A percentile compares a stretch with the other conserved stretches of the same genome.
These are phyloP conservation scores for Oryza australiensis DNA, from an alignment of 176 grass and related monocot species.

Conservation along the genomic window DNA sequence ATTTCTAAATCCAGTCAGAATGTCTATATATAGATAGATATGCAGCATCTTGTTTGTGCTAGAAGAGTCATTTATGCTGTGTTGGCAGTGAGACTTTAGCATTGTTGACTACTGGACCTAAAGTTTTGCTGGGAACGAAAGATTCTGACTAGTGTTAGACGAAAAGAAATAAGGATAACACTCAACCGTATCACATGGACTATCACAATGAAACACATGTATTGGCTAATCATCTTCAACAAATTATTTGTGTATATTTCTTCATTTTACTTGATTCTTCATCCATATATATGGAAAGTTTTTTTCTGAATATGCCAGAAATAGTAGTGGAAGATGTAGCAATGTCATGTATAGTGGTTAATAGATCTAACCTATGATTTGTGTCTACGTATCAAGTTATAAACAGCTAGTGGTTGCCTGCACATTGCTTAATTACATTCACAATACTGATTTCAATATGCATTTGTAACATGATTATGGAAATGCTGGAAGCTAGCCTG, in stretches of 20 bases:
- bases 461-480: background rate
- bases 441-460: background rate
- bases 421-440: background rate
- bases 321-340: background rate
- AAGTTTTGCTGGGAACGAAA: background rate
- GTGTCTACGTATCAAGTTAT: background rate
- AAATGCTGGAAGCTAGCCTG: too few relatives aligned
- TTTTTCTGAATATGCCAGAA: background rate
- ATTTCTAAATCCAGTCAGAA: background rate
- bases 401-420: background rate
- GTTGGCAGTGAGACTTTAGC: background rate
- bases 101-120: background rate
- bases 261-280: background rate
- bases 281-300: background rate
- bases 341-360: background rate
- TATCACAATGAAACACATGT: background rate
- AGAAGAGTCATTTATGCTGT: background rate
- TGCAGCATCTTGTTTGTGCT: background rate
- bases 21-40: background rate
- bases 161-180: too few relatives aligned
- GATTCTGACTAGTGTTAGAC: background rate
- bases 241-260: background rate
- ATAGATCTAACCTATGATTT: background rate
- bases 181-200: background rate
- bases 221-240: background rate